Evolutionary conservation across 1,139 yeast species (phyloP).

Genomic region (Yamadazyma aaseri): DNA sequence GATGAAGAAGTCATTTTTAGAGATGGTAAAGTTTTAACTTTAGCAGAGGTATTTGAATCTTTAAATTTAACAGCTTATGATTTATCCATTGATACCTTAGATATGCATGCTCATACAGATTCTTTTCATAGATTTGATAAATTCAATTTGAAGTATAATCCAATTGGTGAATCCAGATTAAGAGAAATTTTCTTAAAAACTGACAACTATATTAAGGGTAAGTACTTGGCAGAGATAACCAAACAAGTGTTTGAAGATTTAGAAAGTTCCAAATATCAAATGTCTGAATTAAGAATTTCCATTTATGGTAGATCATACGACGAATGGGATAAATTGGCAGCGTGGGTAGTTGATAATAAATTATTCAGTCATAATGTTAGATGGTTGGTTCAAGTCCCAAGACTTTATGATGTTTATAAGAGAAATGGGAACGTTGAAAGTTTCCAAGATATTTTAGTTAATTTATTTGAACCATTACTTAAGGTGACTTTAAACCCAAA

Average conservation of each 20-base stretch:
- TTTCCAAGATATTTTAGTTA: conserved; percentile 75
- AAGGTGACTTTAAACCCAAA: conserved; percentile 85
- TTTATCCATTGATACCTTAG: conserved; percentile 91
- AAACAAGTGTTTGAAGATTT: conserved; percentile 90
- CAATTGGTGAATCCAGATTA: conserved; percentile 95
- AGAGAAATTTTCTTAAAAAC: conserved; percentile 95
- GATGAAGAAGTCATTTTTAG: conserved; percentile 89
- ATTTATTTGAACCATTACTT: conserved; percentile 85
- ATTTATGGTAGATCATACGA: conserved; percentile 84
- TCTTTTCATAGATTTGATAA: conserved; percentile 97
- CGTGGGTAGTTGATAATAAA: conserved; percentile 93
- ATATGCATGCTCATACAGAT: conserved; percentile 99
- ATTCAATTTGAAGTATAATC: conserved; percentile 95
- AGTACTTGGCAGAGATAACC: conserved; percentile 89
- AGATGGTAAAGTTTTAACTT: conserved; percentile 87
- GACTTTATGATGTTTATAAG: conserved; percentile 87
- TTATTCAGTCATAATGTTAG: conserved; percentile 90
- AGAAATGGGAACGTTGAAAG: conserved; percentile 65
- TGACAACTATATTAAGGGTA: conserved; percentile 86
- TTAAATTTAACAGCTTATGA: conserved; percentile 91
- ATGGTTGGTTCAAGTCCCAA: conserved; percentile 94
- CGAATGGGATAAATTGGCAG: conserved; percentile 96
- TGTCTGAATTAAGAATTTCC: conserved; percentile 94
- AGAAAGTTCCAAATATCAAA: conserved; percentile 93
- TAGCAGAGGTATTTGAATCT: conserved; percentile 85